These are phyloP conservation scores for Rhodotorula sp. DNA, from an alignment of 1,284 basidiomycete genomes.

Conservation along the genomic window DNA sequence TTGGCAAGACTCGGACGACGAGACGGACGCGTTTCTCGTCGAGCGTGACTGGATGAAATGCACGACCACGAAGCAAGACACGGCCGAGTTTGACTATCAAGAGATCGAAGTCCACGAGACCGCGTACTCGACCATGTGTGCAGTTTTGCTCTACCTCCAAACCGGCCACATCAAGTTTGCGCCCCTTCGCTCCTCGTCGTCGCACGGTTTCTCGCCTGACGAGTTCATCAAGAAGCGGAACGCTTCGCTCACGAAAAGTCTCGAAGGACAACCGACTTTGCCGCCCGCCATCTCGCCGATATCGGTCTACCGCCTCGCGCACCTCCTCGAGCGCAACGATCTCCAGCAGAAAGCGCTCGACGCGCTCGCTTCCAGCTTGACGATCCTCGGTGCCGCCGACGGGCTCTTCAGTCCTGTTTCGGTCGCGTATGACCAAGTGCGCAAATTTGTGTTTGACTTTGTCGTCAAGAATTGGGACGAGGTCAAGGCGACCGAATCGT, in stretches of 20 bases:
- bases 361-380: neutral
- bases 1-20: constrained; percentile 7
- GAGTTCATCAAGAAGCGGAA: too few species aligned
- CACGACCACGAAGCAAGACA: too few species aligned
- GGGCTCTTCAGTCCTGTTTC: constrained; percentile 3
- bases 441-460: neutral
- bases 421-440: neutral
- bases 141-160: constrained; percentile 2
- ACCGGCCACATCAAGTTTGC: constrained; percentile 7
- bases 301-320: constrained; percentile 6
- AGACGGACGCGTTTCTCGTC: neutral
- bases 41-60: neutral
- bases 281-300: neutral
- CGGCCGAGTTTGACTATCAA: neutral
- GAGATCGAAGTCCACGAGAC: neutral
- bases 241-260: too few species aligned
- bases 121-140: constrained; percentile 6
- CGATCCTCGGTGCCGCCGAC: neutral
- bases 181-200: neutral
- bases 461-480: neutral
- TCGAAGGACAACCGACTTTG: too few species aligned
- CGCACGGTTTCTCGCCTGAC: too few species aligned
- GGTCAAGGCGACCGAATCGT: neutral
- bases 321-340: neutral
- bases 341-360: neutral